Conservation (phyloP, 805 yeast species). For the Jamesozyma rosinii region DNA sequence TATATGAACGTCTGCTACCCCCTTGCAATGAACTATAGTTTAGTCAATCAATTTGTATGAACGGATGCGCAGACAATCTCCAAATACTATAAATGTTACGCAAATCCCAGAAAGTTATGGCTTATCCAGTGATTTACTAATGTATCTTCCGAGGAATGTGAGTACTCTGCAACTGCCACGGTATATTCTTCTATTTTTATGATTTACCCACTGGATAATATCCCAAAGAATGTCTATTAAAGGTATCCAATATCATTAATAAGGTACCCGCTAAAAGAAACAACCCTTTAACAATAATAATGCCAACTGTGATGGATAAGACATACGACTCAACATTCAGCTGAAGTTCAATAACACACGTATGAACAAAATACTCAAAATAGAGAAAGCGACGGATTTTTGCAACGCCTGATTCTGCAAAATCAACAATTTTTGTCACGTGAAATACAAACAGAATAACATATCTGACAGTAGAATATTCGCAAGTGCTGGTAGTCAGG, state of each 20-base stretch:
- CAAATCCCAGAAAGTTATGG: background rate
- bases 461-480: too few species aligned
- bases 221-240: background rate
- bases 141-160: background rate
- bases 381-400: background rate
- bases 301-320: background rate
- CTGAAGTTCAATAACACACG: background rate
- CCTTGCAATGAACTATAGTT: too few species aligned
- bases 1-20: too few species aligned
- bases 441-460: too few species aligned
- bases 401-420: background rate
- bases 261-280: too few species aligned
- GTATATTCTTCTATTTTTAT: background rate
- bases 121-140: background rate
- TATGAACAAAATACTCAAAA: background rate
- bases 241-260: background rate
- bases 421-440: background rate
- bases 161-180: background rate
- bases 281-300: too few species aligned
- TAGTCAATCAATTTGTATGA: too few species aligned
- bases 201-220: background rate
- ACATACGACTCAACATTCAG: too few species aligned
- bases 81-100: too few species aligned
- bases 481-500: too few species aligned
- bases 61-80: too few species aligned